These are phyloP conservation scores for Sordaria brevicollis DNA, from an alignment of 495 filamentous ascomycete genomes.

Conservation along the genomic window DNA sequence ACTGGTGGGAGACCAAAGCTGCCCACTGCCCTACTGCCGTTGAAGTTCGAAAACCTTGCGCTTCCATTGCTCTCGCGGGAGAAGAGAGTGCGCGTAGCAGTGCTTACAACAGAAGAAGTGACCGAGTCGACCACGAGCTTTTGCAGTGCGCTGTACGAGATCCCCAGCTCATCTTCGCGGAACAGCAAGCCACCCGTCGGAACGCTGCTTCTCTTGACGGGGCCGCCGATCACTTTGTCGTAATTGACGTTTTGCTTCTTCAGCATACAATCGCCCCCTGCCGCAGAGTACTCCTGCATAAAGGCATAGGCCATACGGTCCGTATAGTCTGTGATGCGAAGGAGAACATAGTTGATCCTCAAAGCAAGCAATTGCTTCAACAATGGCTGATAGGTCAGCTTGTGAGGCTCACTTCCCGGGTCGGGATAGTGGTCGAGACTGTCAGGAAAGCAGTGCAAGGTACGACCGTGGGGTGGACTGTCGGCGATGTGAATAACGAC, in stretches of 20 bases:
- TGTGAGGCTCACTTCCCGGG: conserved; percentile 24
- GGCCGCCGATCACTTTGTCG: background rate
- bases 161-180: conserved; percentile 22
- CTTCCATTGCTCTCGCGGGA: too few species aligned
- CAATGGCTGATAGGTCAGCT: conserved; percentile 18
- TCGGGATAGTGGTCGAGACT: conserved; percentile 9
- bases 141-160: conserved; percentile 14
- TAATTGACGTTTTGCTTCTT: conserved; percentile 15
- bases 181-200: conserved; percentile 6
- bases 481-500: conserved; percentile 31
- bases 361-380: conserved; percentile 17
- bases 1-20: conserved; percentile 6
- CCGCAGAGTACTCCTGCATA: conserved; percentile 13
- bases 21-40: background rate
- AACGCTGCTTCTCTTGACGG: background rate
- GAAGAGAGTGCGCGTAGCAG: conserved; percentile 18
- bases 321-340: conserved; percentile 21
- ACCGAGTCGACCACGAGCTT: conserved; percentile 24
- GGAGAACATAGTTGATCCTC: conserved; percentile 27
- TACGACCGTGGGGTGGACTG: conserved; percentile 23
- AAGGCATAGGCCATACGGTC: conserved; percentile 24
- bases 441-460: conserved; percentile 6
- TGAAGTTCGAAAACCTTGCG: too few species aligned
- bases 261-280: conserved; percentile 13
- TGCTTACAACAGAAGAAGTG: conserved; percentile 23